Base-by-base conservation (phyloP, 345 rosid species). In the Populus pruinosa region DNA sequence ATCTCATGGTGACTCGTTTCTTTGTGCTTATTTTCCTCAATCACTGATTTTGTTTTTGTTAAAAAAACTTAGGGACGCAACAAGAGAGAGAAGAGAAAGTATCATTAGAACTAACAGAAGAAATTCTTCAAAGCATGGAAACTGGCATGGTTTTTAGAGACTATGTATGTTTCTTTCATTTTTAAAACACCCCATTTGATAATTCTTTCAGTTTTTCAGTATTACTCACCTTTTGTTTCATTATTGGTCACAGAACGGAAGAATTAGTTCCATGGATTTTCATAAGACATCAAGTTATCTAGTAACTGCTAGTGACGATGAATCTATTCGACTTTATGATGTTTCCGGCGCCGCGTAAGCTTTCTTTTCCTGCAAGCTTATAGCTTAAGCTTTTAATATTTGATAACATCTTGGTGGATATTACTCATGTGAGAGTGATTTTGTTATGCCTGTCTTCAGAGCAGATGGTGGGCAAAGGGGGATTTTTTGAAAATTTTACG, bases 231-330 rank as follows among this genome's bases (percentile, higher is more conserved):
- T 33, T 33, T 25, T 11, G 13, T 3, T 25, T 69, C n/a, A 73
- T 68, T 49, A 0, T 36, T 73, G 50, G 69, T 23, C 27, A 59
- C 89, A 93, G 98, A 90, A 83, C 78, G 91, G 96, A 68, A 88
- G 93, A 83, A 92, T 93, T 72, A 96, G 97, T 86, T 96, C 98
- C 11, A 89, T 96, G 89, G 98, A 96, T 80, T 93, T 93, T 74
- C 98, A 93, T 84, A 94, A 89, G 84, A 77, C 93, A 1, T 90
- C 94, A 8, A 91, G 84, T 79, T 92, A 88, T 82, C 81, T 96
- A 86, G 99, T 96, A 70, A 96, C 97, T 73, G 99, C 98, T 53
- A 96, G 99, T 70, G 98, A 93, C 77, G 99, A 96, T 79, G 99
- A 96, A 83, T 92, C 98, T 5, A 92, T 96, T 77, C 99, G 98